Percentiles rank a stretch among this genome's conserved stretches.
phyloP scores from a whole-genome alignment of 2,329 filamentous ascomycete species.

The Geosmithia morbida region DNA sequence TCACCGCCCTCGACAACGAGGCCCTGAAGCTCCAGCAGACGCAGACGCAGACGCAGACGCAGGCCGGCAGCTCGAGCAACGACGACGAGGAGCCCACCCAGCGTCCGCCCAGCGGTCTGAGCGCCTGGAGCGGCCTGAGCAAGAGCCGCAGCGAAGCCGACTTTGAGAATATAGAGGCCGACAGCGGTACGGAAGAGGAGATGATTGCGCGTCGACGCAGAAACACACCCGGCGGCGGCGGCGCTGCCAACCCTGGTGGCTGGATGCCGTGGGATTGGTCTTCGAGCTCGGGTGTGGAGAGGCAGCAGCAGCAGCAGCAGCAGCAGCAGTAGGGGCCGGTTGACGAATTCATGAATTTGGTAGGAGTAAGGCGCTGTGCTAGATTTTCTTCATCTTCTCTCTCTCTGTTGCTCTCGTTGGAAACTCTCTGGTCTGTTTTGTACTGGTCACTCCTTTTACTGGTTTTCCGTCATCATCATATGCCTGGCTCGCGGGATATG shows the following conservation, averaged over 20 bases:
- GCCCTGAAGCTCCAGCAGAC: constrained; percentile 44
- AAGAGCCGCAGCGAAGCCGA: constrained; percentile 79
- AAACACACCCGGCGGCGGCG: constrained; percentile 8
- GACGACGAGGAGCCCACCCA: constrained; percentile 19
- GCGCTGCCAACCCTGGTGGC: constrained; percentile 11
- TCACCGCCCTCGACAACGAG: constrained; percentile 69
- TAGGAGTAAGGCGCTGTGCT: constrained; percentile 14
- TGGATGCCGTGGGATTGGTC: constrained; percentile 38
- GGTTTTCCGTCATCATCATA: no score
- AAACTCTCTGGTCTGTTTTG: no score
- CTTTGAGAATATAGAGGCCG: constrained; percentile 77
- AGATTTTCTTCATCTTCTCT: constrained; percentile 1
- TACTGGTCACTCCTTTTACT: no score
- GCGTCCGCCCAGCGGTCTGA: constrained; percentile 32
- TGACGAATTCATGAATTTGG: constrained; percentile 2
- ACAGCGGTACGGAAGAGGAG: constrained; percentile 46
- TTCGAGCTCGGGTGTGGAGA: constrained; percentile 23
- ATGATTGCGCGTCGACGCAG: constrained; percentile 17
- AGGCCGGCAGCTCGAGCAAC: constrained; percentile 1
- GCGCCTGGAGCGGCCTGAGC: constrained; percentile 42
- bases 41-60: constrained; percentile 3
- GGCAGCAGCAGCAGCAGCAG: constrained; percentile 9
- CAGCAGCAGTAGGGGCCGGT: no score
- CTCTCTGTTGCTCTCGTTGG: no score
- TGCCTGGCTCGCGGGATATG: no score